Evolutionary conservation across 371 early-diverging fungal species (phyloP), one percentile per base, ranked within the genome.

Genomic region (Mucor velutinosus): DNA sequence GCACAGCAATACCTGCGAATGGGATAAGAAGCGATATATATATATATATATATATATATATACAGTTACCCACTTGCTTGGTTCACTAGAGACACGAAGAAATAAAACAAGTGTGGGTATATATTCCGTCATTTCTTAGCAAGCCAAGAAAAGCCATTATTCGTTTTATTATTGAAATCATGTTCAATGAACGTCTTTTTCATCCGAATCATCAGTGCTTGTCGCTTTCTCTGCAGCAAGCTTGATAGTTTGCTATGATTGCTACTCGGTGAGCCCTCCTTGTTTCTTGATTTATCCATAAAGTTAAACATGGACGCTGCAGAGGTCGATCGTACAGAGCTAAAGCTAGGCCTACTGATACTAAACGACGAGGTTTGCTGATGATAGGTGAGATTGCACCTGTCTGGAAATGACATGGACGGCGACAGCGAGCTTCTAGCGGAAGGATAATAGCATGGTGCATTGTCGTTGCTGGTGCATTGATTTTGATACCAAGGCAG

Each of bases 401-500:
- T 53, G 3, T 60, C 60, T 43, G 69, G 69, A 19, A 69, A 58
- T 11, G 69, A 69, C 14, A 59, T 19, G 5, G 69, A 69, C 6
- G 64, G 58, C 0, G 69, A 51, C 0, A 69, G 32, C 2, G 64
- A 47, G 21, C 58, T 62, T 62, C 67, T 67, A 25, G 10, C 19
- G n/a, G 14, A 11, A 35, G 30, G 4, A 19, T 1, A 39, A 7
- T 29, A 45, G 25, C 51, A n/a, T n/a, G 33, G 25, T 25, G 12
- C 37, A 14, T 51, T 7, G 51, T 4, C 4, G 51, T 4, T 11
- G 51, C 2, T 43, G 43, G 15, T 7, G 45, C 45, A 45, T 45
- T 45, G 41, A 7, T 64, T 43, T 30, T 64, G 39, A 19, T 59
- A 61, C 70, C 70, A 70, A 33, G 70, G 70, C 47, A 65, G 29